These are phyloP conservation scores for Phaffomyces antillensis DNA, from an alignment of 805 yeast species.

Conservation along the genomic window DNA sequence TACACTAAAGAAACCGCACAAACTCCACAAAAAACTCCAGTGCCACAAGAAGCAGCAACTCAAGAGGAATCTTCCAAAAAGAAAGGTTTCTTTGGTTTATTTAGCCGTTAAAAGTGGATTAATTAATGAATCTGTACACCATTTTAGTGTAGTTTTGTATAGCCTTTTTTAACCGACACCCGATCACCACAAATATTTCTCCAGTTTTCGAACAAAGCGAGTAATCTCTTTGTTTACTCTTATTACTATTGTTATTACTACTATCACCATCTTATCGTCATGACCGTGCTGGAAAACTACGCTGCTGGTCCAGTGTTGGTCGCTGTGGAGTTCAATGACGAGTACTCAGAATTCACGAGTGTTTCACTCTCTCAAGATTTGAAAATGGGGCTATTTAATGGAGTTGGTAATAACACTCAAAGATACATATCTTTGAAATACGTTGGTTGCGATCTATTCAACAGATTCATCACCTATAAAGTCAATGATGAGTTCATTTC, in stretches of 20 bases:
- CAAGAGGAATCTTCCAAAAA: conserved; percentile 33
- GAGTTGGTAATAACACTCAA: background rate
- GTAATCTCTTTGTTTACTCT: too few species aligned
- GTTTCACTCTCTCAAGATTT: conserved; percentile 6
- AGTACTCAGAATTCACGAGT: background rate
- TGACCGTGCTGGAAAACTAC: background rate
- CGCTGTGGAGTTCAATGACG: conserved; percentile 1
- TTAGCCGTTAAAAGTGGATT: conserved; percentile 38
- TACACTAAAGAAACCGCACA: conserved; percentile 26
- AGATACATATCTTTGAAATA: conserved; percentile 15
- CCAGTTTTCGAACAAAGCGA: background rate
- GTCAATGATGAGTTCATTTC: conserved; percentile 5
- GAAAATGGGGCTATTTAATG: background rate
- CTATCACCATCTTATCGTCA: background rate
- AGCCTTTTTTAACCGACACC: background rate
- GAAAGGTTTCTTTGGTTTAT: conserved; percentile 68
- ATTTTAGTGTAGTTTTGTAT: background rate
- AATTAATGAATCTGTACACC: background rate
- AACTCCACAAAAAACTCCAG: background rate
- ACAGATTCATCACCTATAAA: conserved; percentile 4
- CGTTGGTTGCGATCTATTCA: conserved; percentile 9
- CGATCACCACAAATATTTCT: background rate
- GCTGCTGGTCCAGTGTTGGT: background rate
- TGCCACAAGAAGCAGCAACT: background rate
- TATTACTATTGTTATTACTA: too few species aligned